These are phyloP conservation scores for Chrysoporthe cubensis DNA, from an alignment of 2,329 filamentous ascomycete species.

Conservation along the genomic window DNA sequence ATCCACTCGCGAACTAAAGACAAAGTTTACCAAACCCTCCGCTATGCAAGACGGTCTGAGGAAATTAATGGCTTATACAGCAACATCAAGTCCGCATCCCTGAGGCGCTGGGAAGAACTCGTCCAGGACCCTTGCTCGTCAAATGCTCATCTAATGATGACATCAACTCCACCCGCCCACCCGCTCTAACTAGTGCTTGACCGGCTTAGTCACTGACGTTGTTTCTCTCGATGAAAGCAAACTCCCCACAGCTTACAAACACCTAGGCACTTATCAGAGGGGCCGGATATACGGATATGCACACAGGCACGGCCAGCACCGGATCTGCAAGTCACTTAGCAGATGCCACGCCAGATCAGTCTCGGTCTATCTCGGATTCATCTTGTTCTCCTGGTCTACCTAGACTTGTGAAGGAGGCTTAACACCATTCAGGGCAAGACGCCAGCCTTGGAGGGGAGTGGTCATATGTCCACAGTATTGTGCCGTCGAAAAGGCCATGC, in stretches of 20 bases:
- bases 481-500: slow-evolving; percentile 10
- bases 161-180: slow-evolving; percentile 6
- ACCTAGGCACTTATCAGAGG: background rate
- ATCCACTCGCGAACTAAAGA: no score
- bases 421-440: background rate
- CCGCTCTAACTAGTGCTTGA: background rate
- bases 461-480: slow-evolving; percentile 12
- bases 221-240: background rate
- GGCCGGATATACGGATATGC: background rate
- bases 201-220: background rate
- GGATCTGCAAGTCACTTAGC: background rate
- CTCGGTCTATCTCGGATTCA: background rate
- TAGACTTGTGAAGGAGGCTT: background rate
- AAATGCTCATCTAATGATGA: slow-evolving; percentile 29
- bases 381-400: slow-evolving; percentile 14
- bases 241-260: background rate
- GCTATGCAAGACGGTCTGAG: background rate
- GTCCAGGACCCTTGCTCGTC: background rate
- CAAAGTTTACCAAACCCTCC: background rate
- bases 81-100: background rate
- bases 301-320: background rate
- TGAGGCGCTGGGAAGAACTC: background rate
- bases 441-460: background rate
- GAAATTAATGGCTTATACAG: background rate
- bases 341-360: background rate